Evolutionary conservation across 768 basidiomycete species (phyloP).

Genomic region (Mrakia gelida): DNA sequence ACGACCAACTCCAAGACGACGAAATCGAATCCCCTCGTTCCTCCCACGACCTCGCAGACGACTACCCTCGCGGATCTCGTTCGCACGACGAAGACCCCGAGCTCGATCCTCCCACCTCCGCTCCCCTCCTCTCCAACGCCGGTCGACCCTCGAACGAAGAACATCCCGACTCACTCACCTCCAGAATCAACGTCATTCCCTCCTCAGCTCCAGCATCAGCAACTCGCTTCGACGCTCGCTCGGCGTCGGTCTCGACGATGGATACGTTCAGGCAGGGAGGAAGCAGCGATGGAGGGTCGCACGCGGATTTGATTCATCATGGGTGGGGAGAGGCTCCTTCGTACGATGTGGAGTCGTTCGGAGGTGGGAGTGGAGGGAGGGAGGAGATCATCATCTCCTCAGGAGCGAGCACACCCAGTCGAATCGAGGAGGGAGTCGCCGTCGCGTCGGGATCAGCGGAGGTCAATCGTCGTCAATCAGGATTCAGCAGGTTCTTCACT

Average conservation of each 20-base stretch:
- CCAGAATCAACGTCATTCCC: background rate
- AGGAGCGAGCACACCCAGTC: background rate
- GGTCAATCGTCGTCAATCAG: background rate
- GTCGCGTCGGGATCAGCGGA: background rate
- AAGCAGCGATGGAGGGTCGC: background rate
- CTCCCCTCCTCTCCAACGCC: background rate
- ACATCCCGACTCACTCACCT: background rate
- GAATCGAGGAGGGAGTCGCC: background rate
- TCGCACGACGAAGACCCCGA: background rate
- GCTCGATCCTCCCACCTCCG: background rate
- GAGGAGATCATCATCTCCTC: background rate
- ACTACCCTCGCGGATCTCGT: background rate
- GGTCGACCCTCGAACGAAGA: background rate
- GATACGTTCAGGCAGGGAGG: background rate
- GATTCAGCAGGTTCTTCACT: slow-evolving; percentile 2
- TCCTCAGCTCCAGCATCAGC: background rate
- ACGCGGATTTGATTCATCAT: slow-evolving; percentile 10
- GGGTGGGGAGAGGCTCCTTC: slow-evolving; percentile 11
- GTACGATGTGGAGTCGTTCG: background rate
- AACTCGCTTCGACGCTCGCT: background rate
- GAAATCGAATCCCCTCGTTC: background rate
- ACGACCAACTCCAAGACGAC: slow-evolving; percentile 4
- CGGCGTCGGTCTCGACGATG: background rate
- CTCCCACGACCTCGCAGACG: background rate
- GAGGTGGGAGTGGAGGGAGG: background rate